Evolutionary conservation across 495 filamentous ascomycete genomes (phyloP).

Genomic region (Neurospora sp.): DNA sequence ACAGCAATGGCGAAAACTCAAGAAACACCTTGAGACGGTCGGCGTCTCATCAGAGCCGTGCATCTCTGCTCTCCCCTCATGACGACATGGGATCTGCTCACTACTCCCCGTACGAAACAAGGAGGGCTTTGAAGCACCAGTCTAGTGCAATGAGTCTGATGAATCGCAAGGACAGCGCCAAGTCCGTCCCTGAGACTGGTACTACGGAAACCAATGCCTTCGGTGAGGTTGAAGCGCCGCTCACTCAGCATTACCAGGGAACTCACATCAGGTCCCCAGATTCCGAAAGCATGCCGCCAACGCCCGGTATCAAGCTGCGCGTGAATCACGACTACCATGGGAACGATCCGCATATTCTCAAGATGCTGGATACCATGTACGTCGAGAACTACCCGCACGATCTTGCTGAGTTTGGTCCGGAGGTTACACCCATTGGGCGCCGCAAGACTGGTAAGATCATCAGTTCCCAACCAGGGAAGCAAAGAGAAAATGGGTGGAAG

Average conservation of each 20-base stretch:
- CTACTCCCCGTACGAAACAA: conserved; percentile 31
- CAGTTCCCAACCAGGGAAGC: conserved; percentile 29
- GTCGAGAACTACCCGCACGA: conserved; percentile 85
- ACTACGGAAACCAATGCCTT: conserved; percentile 73
- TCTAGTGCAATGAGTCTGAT: conserved; percentile 77
- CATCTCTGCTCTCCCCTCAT: conserved; percentile 8
- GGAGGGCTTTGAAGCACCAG: conserved; percentile 44
- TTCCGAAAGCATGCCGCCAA: conserved; percentile 20
- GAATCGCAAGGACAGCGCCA: conserved; percentile 64
- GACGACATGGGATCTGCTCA: conserved; percentile 26
- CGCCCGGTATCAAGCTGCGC: conserved; percentile 22
- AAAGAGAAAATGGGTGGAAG: conserved; percentile 54
- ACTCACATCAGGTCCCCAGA: conserved; percentile 8
- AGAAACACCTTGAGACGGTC: conserved; percentile 20
- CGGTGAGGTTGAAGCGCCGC: conserved; percentile 71
- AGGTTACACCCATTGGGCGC: conserved; percentile 60
- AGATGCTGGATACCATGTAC: conserved; percentile 79
- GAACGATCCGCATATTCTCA: conserved; percentile 77
- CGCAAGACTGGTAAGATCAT: conserved; percentile 47
- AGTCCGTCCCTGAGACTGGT: conserved; percentile 73
- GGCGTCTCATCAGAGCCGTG: conserved; percentile 18
- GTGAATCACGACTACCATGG: conserved; percentile 69
- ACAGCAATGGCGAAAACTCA: conserved; percentile 13
- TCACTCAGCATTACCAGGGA: conserved; percentile 29
- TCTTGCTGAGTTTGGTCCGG: conserved; percentile 66